Percentiles rank a stretch among this genome's conserved stretches.
Conservation (phyloP, 2,329 filamentous ascomycete species). For the Zymoseptoria pseudotritici region DNA sequence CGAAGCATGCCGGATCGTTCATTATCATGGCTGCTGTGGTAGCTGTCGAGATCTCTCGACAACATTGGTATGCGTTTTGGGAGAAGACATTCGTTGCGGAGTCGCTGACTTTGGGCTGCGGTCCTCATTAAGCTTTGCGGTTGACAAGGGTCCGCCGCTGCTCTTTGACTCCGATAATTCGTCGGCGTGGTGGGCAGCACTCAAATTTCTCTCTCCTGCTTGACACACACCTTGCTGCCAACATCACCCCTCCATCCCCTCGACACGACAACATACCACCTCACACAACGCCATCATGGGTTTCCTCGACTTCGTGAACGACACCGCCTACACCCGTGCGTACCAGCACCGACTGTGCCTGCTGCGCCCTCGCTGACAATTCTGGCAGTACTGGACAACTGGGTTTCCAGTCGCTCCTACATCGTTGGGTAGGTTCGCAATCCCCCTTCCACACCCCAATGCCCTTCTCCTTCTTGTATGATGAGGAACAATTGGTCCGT, state of each 20-base stretch:
- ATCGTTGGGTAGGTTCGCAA: conserved; percentile 64
- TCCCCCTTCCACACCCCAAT: conserved; percentile 17
- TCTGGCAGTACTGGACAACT: conserved; percentile 58
- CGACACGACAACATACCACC: not conserved
- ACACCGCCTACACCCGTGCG: conserved; percentile 57
- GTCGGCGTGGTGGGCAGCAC: not conserved
- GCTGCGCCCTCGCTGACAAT: conserved; percentile 9
- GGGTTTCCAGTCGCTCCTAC: conserved; percentile 70
- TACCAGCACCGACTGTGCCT: conserved; percentile 15
- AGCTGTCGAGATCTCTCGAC: not conserved
- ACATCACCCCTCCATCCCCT: not conserved
- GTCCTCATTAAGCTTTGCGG: not conserved
- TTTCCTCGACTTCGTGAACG: conserved; percentile 61
- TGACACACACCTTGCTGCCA: not conserved
- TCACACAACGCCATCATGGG: conserved; percentile 48
- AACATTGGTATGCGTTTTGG: not conserved
- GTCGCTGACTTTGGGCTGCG: not conserved
- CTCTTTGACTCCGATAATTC: not conserved
- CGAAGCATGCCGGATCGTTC: too few species aligned
- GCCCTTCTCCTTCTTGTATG: conserved; percentile 41
- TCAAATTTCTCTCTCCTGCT: not conserved
- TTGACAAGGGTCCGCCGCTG: not conserved
- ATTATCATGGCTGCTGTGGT: not conserved
- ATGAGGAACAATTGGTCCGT: conserved; percentile 90
- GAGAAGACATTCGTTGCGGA: not conserved